A percentile compares a stretch with the other conserved stretches of the same genome.
Evolutionary conservation across 768 basidiomycete species (phyloP).

Genomic region (Boletus tomentosulus): DNA sequence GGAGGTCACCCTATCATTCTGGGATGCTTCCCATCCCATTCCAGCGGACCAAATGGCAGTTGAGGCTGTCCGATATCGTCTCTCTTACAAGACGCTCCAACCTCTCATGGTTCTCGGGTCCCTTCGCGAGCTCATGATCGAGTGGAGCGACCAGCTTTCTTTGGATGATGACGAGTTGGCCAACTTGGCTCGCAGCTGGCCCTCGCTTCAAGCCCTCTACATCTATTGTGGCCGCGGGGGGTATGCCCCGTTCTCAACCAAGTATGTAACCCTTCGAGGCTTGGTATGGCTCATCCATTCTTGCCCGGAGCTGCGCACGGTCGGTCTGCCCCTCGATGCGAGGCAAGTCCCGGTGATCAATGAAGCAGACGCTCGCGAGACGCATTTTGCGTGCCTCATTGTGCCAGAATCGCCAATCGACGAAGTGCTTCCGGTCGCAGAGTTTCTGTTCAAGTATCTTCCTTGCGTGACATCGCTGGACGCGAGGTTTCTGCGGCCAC

Average conservation of each 20-base stretch:
- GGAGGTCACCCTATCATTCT: background rate
- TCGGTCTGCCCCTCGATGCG: conserved; percentile 12
- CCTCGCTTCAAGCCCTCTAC: conserved; percentile 1
- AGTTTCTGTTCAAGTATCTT: conserved; percentile 6
- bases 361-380: background rate
- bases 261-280: conserved; percentile 6
- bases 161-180: conserved; percentile 7
- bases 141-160: conserved; percentile 11
- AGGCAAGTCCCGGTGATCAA: conserved; percentile 5
- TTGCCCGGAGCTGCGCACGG: background rate
- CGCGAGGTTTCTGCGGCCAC: background rate
- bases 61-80: background rate
- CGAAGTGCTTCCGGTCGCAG: conserved; percentile 7
- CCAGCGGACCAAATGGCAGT: background rate
- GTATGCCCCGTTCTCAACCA: conserved; percentile 3
- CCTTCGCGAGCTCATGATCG: conserved; percentile 5
- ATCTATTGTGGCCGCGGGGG: conserved; percentile 5
- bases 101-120: conserved; percentile 1
- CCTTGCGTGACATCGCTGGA: conserved; percentile 1
- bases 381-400: background rate
- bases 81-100: conserved; percentile 6
- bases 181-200: conserved; percentile 6
- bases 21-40: background rate
- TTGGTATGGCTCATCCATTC: conserved; percentile 3
- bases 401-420: conserved; percentile 13